Conservation (phyloP, 169 alveolate genomes). For the Babesia caballi region DNA sequence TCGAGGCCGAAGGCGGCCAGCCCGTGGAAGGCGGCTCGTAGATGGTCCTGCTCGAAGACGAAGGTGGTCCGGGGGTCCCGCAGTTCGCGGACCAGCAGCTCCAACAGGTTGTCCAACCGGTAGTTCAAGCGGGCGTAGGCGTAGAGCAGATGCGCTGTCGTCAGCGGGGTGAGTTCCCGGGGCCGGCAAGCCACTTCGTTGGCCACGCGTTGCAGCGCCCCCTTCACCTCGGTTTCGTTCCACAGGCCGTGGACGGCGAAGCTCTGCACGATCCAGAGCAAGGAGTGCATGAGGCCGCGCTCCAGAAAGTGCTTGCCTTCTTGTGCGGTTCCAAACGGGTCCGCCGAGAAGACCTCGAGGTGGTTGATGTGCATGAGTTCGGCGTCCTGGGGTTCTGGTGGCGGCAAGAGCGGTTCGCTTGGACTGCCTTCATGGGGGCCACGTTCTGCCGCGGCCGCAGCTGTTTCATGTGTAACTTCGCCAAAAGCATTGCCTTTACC, state of each 20-base stretch:
- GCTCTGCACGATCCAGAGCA: conserved; percentile 56
- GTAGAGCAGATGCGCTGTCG: conserved; percentile 6
- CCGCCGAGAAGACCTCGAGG: conserved; percentile 7
- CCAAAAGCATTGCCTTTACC: too few relatives aligned
- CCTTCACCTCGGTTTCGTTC: conserved; percentile 35
- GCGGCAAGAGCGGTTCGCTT: not conserved
- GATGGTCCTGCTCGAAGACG: conserved; percentile 40
- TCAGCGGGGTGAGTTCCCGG: conserved; percentile 36
- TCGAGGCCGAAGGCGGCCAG: conserved; percentile 13
- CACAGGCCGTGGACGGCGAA: conserved; percentile 34
- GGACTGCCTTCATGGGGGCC: too few relatives aligned
- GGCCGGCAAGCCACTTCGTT: conserved; percentile 33
- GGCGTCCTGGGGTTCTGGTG: not conserved
- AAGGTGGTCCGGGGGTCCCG: conserved; percentile 39
- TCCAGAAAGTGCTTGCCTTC: conserved; percentile 8
- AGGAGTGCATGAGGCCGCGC: conserved; percentile 44
- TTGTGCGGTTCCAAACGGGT: not conserved
- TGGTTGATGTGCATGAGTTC: conserved; percentile 43
- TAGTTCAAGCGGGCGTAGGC: conserved; percentile 29
- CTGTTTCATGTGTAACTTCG: too few relatives aligned
- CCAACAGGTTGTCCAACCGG: conserved; percentile 18
- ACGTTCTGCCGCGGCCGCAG: too few relatives aligned
- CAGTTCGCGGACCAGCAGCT: conserved; percentile 40
- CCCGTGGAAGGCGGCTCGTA: conserved; percentile 10
- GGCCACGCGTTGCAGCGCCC: conserved; percentile 43